Conservation (phyloP, 164 flowering plant genomes). For the Houttuynia cordata region DNA sequence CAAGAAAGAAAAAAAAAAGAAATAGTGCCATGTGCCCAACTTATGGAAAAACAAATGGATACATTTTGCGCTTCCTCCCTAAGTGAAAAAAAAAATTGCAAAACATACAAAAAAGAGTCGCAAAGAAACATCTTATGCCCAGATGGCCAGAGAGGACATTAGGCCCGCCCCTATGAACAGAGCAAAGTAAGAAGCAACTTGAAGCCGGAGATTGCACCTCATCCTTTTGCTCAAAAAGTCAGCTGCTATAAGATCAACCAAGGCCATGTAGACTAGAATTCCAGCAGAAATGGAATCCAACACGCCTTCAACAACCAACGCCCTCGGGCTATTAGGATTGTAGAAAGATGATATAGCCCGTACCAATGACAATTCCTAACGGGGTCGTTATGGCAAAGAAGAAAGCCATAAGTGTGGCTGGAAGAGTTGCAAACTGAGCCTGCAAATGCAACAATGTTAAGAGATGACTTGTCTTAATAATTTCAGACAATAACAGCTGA, state of each 20-base stretch:
- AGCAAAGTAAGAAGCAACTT: constrained; percentile 54
- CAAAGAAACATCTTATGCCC: constrained; percentile 39
- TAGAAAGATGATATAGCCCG: constrained; percentile 52
- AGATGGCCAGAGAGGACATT: constrained; percentile 76
- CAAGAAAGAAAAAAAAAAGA: too few species aligned
- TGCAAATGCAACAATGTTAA: constrained; percentile 2
- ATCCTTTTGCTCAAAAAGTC: constrained; percentile 88
- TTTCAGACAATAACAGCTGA: neutral
- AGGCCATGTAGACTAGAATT: constrained; percentile 81
- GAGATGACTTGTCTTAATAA: neutral
- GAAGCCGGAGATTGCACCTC: constrained; percentile 73
- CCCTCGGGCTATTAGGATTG: constrained; percentile 57
- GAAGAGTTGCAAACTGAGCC: constrained; percentile 42
- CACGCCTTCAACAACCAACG: constrained; percentile 60
- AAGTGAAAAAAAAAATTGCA: neutral
- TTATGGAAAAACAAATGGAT: neutral
- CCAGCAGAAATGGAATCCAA: constrained; percentile 81
- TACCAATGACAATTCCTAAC: constrained; percentile 50
- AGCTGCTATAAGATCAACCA: constrained; percentile 89
- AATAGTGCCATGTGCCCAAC: too few species aligned
- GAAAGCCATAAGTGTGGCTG: constrained; percentile 64
- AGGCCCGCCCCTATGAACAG: constrained; percentile 68
- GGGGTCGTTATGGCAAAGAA: constrained; percentile 91
- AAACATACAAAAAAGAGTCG: neutral
- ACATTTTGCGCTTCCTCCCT: neutral